A percentile compares a stretch with the other conserved stretches of the same genome.
Conservation (phyloP, 257 asterid species). For the Sherardia arvensis region DNA sequence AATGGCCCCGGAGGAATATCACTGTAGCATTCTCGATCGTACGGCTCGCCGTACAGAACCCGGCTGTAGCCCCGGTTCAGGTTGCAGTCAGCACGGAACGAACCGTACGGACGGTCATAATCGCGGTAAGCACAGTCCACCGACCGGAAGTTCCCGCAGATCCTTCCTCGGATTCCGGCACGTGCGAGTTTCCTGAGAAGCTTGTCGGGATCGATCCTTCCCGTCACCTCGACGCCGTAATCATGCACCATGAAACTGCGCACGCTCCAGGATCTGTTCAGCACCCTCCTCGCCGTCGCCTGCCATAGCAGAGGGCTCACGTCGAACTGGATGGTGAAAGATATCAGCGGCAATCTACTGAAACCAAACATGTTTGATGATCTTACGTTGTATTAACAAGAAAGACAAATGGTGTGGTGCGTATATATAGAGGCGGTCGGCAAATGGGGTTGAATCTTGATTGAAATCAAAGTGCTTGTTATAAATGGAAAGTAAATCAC, state of each 20-base stretch:
- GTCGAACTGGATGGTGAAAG: background rate
- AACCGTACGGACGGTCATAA: background rate
- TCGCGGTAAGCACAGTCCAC: background rate
- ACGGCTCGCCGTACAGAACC: background rate
- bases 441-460: background rate
- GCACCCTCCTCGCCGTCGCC: background rate
- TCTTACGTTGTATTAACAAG: background rate
- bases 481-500: background rate
- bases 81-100: background rate
- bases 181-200: background rate
- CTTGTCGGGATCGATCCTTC: background rate
- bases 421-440: background rate
- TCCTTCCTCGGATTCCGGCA: background rate
- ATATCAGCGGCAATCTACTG: background rate
- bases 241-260: background rate
- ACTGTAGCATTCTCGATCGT: background rate
- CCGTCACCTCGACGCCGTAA: background rate
- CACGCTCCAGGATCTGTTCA: background rate
- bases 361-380: background rate
- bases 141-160: background rate
- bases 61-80: background rate
- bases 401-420: background rate
- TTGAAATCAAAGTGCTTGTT: background rate
- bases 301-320: background rate
- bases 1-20: conserved; percentile 1